Evolutionary conservation across 1,139 yeast genomes (phyloP).

Genomic region (Taphrina confusa): DNA sequence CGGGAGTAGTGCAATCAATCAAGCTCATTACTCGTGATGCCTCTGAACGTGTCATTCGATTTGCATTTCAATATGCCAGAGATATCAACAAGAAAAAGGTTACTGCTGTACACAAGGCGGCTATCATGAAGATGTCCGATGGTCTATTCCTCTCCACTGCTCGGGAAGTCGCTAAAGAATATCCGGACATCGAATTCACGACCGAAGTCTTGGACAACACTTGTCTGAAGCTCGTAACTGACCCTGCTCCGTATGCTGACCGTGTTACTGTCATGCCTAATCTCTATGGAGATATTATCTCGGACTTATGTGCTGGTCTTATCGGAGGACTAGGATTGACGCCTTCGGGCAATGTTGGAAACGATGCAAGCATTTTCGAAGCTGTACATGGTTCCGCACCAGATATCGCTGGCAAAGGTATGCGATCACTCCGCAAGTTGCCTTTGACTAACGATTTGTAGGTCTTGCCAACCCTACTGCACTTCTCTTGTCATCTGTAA

Average conservation of each 20-base stretch:
- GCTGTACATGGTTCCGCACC: constrained; percentile 99
- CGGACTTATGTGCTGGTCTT: constrained; percentile 94
- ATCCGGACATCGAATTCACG: constrained; percentile 81
- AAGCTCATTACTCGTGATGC: constrained; percentile 95
- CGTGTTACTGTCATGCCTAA: constrained; percentile 99
- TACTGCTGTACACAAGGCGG: constrained; percentile 94
- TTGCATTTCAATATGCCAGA: constrained; percentile 94
- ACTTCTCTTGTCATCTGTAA: constrained; percentile 85
- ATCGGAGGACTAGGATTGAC: constrained; percentile 98
- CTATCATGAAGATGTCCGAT: constrained; percentile 96
- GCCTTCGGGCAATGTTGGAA: constrained; percentile 99
- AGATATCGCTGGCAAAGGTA: constrained; percentile 77
- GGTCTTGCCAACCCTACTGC: constrained; percentile 98
- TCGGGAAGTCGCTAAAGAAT: constrained; percentile 82
- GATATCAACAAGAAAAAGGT: constrained; percentile 86
- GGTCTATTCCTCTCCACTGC: constrained; percentile 95
- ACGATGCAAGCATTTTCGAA: constrained; percentile 94
- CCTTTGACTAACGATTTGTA: constrained; percentile 69
- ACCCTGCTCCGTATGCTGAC: constrained; percentile 78
- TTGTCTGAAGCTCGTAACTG: constrained; percentile 82
- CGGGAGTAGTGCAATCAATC: constrained; percentile 97
- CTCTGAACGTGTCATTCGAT: constrained; percentile 92
- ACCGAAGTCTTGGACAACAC: constrained; percentile 94
- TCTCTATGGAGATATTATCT: constrained; percentile 97
- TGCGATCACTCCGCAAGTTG: constrained; percentile 17